Base-by-base conservation (phyloP, 768 basidiomycete genomes). In the Boletus coccyginus region DNA sequence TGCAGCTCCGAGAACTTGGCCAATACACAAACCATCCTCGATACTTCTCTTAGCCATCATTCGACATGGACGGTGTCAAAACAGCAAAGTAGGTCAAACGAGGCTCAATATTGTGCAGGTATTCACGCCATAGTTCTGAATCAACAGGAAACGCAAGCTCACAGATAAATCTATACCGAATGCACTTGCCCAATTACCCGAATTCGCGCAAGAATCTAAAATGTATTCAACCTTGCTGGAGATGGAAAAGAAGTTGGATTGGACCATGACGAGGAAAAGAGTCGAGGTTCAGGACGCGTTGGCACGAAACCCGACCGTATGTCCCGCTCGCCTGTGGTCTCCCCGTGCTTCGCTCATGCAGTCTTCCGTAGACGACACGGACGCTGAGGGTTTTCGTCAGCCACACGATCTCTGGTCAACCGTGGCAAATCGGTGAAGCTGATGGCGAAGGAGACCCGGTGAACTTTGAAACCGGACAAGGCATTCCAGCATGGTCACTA, bases 251-350 rank as follows among this genome's bases (percentile, higher is more conserved):
- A 91, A 88, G 68, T 76, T 98, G 16, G 94, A 98, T 71, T 97
- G 95, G 95, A 95, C 93, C 5, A 88, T 95, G 79, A 86, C 85
- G 68, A 79, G 95, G 68, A 96, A 96, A 73, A 85, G 81, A 62
- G 88, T 88, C 11, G 94, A 98, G 68, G 86, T 98, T 33, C 90
- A 94, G 66, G 94, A 98, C 67, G 85, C 92, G n/a, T 68, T 95
- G 45, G 81, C 81, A 21, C 81, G 87, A 55, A 85, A 82, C 35
- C 84, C 88, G 19, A 83, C 85, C 6, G 94, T 66, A 55, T 27
- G 65, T 64, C 38, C 8, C 1, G 19, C 46, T 0, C 17, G 24
- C 29, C 36, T 42, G 32, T 3, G 10, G 17, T 33, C 17, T 29
- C 36, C 8, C 27, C n/a, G 12, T 46, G 12, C 35, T 57, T 53